Evolutionary conservation across 257 asterid genomes (phyloP), one percentile per base, ranked within the genome.

Genomic region (Fraxinus quadrangulata): DNA sequence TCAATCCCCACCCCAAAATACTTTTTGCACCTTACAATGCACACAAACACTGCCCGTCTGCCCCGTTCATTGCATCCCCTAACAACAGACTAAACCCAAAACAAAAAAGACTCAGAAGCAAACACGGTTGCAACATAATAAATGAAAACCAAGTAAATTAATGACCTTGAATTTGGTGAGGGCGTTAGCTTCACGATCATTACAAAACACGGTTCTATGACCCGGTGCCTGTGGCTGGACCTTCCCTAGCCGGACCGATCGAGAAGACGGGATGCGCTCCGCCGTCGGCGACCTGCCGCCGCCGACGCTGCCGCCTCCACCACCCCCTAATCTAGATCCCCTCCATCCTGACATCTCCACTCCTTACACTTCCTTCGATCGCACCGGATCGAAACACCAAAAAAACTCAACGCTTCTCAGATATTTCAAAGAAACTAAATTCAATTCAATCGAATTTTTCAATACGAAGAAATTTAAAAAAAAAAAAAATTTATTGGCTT

Each of bases 171-270:
- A 93, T 83, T 87, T 90, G 34, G 94, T 84, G 70, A 93, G 89
- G 79, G 92, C 86, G 74, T 94, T 96, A 14, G 95, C 91, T 74
- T 93, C 97, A 56, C 96, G 98, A 83, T 96, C 99, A 85, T 96
- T 96, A 80, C 97, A 93, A 79, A 93, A 96, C 56, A 93, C 97
- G 83, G 97, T 96, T 75, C 99, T 88, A 79, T 92, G 92, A 83
- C 98, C 97, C 12, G 99, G 99, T 67, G 99, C 99, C 88, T 93
- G 99, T 31, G 99, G 99, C 85, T 96, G 98, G 69, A 96, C 97
- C 83, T 85, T 92, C 12, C 99, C 98, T 0, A 96, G 87, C 61
- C 96, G 97, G 79, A 93, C 94, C 77, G 94, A 87, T 13, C 86
- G 90, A 33, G 90, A 73, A 77, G 93, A 80, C 24, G 92, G 61